These are phyloP conservation scores for Amphicarpaea edgeworthii DNA, from an alignment of 306 rosid genomes.

Conservation along the genomic window DNA sequence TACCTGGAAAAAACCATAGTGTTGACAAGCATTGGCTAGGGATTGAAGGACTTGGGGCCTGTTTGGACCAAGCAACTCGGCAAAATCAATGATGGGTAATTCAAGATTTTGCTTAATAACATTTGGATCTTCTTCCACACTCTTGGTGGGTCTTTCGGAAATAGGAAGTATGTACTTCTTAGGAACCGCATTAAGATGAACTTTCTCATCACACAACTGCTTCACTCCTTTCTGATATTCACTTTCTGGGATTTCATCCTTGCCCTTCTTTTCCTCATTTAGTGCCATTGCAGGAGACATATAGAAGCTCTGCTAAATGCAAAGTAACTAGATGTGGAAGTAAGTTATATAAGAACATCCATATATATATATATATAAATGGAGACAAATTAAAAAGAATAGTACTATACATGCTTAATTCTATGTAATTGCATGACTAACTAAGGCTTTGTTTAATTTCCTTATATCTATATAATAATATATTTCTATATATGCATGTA, in stretches of 20 bases:
- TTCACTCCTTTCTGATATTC: constrained; percentile 78
- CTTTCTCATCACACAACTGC: constrained; percentile 72
- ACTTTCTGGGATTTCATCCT: constrained; percentile 36
- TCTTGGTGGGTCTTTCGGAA: constrained; percentile 64
- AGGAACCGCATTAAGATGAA: constrained; percentile 62
- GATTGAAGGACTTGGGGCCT: constrained; percentile 61
- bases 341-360: not conserved
- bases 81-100: constrained; percentile 76
- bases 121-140: constrained; percentile 25
- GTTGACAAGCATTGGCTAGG: constrained; percentile 69
- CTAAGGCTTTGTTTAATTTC: not conserved
- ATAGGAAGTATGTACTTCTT: constrained; percentile 69
- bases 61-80: constrained; percentile 70
- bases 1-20: constrained; percentile 89
- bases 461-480: not conserved
- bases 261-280: constrained; percentile 26
- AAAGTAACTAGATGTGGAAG: constrained; percentile 5
- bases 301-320: not conserved
- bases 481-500: not conserved
- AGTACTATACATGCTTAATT: not conserved
- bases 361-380: not conserved
- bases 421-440: not conserved
- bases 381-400: not conserved
- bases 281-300: constrained; percentile 71
- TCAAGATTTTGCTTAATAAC: constrained; percentile 47